A percentile compares a stretch with the other conserved stretches of the same genome.
Evolutionary conservation across 805 yeast species (phyloP).

Genomic region (Starmerella gropengiesseri): DNA sequence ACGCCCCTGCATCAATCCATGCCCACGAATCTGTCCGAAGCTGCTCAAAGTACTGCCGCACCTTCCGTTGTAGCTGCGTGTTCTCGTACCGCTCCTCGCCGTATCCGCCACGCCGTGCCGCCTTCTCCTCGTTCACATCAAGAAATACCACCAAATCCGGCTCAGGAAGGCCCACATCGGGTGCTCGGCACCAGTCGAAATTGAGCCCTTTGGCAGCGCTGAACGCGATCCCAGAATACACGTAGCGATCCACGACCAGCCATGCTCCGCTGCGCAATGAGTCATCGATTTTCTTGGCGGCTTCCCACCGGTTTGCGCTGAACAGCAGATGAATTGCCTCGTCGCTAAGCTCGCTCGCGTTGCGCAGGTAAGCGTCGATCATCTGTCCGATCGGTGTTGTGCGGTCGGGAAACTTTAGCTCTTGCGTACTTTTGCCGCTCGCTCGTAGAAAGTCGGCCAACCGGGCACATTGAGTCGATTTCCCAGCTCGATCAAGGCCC

Average conservation of each 20-base stretch:
- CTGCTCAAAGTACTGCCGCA: constrained; percentile 45
- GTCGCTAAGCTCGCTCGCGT: constrained; percentile 46
- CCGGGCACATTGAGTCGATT: constrained; percentile 63
- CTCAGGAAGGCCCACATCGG: constrained; percentile 73
- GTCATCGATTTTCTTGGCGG: constrained; percentile 37
- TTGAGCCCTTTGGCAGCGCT: constrained; percentile 73
- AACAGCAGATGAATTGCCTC: constrained; percentile 79
- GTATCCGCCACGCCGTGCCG: constrained; percentile 56
- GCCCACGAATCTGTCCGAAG: constrained; percentile 33
- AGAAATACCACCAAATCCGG: constrained; percentile 81
- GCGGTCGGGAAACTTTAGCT: constrained; percentile 81
- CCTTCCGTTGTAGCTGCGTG: constrained; percentile 59
- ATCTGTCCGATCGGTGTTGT: constrained; percentile 69
- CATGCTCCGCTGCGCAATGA: constrained; percentile 43
- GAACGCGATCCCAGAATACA: constrained; percentile 88
- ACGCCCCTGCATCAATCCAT: constrained; percentile 49
- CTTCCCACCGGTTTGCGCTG: constrained; percentile 93
- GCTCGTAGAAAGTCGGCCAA: constrained; percentile 30
- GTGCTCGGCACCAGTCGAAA: constrained; percentile 64
- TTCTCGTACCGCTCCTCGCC: constrained; percentile 92
- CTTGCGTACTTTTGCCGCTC: constrained; percentile 33
- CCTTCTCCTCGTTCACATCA: constrained; percentile 42
- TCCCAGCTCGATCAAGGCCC: constrained; percentile 92
- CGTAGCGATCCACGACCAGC: constrained; percentile 74
- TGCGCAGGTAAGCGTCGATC: constrained; percentile 59